These are phyloP conservation scores for Rhipidocladum racemiflorum DNA, from an alignment of 176 grass and related monocot species.

Conservation along the genomic window DNA sequence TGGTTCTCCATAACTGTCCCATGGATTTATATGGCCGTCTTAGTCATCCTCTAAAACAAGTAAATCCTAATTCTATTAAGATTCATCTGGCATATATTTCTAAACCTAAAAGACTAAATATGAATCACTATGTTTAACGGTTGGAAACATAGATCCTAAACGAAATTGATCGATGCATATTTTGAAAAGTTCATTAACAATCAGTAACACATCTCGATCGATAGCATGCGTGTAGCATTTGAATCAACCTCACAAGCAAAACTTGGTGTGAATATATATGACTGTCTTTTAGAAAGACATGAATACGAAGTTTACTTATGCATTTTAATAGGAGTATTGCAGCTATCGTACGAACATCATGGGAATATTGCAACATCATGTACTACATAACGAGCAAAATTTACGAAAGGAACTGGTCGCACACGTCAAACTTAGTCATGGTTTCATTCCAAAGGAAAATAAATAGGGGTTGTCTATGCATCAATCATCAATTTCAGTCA, in stretches of 20 bases:
- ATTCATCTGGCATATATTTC: no score
- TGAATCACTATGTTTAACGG: no score
- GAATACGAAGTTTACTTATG: not conserved
- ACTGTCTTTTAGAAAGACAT: not conserved
- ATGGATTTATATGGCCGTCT: no score
- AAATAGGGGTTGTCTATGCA: no score
- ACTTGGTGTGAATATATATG: not conserved
- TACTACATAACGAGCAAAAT: not conserved
- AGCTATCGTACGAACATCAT: not conserved
- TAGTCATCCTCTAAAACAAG: no score
- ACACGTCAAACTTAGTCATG: not conserved
- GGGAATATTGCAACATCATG: not conserved
- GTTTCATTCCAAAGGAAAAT: not conserved
- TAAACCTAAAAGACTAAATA: no score
- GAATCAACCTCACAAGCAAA: not conserved
- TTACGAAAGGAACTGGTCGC: not conserved
- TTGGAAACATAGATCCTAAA: not conserved
- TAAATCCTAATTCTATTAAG: no score
- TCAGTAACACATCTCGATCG: not conserved
- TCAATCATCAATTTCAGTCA: no score
- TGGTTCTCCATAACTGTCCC: no score
- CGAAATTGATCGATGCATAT: not conserved
- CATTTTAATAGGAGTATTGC: not conserved
- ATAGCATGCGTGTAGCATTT: not conserved
- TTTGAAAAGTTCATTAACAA: not conserved